Base-by-base conservation (phyloP, 768 basidiomycete species). In the Trametes coccinea region DNA sequence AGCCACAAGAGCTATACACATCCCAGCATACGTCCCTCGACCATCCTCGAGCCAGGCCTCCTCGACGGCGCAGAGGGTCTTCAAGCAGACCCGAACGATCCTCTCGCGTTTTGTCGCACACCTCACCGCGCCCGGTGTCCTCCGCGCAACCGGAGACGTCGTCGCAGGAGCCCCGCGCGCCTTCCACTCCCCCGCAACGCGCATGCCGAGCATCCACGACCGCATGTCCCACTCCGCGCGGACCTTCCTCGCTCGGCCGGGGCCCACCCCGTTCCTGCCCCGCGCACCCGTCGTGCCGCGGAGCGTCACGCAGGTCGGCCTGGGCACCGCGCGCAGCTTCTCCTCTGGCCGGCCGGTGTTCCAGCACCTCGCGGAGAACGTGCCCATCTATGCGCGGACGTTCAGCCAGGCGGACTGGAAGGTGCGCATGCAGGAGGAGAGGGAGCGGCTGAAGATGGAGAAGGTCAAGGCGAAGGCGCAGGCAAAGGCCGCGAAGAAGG, bases 281-380 rank as follows among this genome's bases (percentile, higher is more conserved):
- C 82, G 80, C n/a, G 79, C 82, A 1, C 79, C 80, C 22, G 65
- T 75, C 13, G 72, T 82, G 2, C 84, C 84, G 7, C 73, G 82
- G 17, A 74, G 75, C 50, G 73, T 89, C 31, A 73, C 82, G 0
- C 87, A 91, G 62, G 82, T 94, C 22, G 93, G 93, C 4, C 78
- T 95, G 2, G 89, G 90, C 40, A 82, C 84, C 0, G 89, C 87
- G 0, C 79, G 92, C 40, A 90, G 85, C 67, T 95, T 94, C 72
- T 85, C 86, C 27, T 83, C 86, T 2, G 81, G 80, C 10, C 84
- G 88, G 2, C 88, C 89, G 3, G 80, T 93, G 46, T 93, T 93
- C 78, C 86, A 92, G 71, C 86, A 89, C 70, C 72, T 95, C 44
- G 84, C 85, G 2, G 83, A 92, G 70, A 75, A 75, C 55, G 85